phyloP scores from a whole-genome alignment of 2,329 filamentous ascomycete species.

The Fusarium albosuccineum region DNA sequence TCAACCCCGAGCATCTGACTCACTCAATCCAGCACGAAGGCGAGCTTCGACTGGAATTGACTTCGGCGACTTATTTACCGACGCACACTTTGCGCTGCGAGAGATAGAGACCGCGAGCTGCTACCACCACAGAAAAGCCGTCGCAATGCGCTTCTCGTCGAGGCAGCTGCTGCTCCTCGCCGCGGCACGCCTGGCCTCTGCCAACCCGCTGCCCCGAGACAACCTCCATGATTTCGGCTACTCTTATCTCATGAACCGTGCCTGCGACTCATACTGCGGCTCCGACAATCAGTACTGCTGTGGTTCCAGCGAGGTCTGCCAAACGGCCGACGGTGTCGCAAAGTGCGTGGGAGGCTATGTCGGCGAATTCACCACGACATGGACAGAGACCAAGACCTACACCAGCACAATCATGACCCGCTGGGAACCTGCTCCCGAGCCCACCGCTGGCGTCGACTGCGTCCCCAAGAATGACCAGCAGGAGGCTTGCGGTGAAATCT shows the following conservation, averaged over 20 bases:
- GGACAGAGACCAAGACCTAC: conserved; percentile 71
- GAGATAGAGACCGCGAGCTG: conserved; percentile 16
- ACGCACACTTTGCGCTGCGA: conserved; percentile 18
- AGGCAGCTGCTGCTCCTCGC: conserved; percentile 56
- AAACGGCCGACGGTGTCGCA: conserved; percentile 63
- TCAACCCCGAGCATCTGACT: conserved; percentile 5
- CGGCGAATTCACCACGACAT: conserved; percentile 66
- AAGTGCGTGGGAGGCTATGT: conserved; percentile 59
- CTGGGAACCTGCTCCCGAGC: conserved; percentile 59
- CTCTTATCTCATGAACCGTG: conserved; percentile 63
- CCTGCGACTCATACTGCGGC: conserved; percentile 68
- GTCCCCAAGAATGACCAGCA: conserved; percentile 65
- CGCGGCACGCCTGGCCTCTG: conserved; percentile 51
- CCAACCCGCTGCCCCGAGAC: conserved; percentile 65
- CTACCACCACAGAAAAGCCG: conserved; percentile 10
- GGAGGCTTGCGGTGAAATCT: conserved; percentile 75
- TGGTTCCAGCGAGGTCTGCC: conserved; percentile 61
- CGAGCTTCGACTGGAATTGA: conserved; percentile 27
- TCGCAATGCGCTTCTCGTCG: conserved; percentile 44
- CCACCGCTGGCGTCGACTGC: conserved; percentile 62
- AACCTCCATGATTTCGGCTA: conserved; percentile 62
- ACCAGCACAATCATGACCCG: conserved; percentile 70
- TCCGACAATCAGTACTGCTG: conserved; percentile 69
- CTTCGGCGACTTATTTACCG: conserved; percentile 22
- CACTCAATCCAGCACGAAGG: conserved; percentile 23